These are phyloP conservation scores for Aspergillus pseudoterreus DNA, from an alignment of 2,329 filamentous ascomycete species.

Conservation along the genomic window DNA sequence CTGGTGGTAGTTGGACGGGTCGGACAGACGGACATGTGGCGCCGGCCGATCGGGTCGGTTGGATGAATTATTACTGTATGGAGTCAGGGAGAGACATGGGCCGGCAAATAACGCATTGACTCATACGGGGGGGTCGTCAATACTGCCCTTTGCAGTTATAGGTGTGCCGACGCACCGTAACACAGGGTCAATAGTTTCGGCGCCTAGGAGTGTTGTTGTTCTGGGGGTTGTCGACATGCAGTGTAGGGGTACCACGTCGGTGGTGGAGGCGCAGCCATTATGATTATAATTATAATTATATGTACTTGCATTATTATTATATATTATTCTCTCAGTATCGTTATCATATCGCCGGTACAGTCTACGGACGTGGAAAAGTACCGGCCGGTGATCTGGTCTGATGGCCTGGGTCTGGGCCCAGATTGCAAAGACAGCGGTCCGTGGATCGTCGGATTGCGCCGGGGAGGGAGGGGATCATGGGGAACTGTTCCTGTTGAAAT, in stretches of 20 bases:
- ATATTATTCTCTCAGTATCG: not conserved
- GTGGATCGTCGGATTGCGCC: not conserved
- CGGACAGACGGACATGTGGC: too few species aligned
- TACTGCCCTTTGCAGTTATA: not conserved
- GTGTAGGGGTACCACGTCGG: constrained; percentile 8
- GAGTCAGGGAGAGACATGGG: too few species aligned
- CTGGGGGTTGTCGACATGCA: not conserved
- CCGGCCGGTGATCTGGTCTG: not conserved
- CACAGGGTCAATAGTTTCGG: constrained; percentile 8
- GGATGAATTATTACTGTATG: too few species aligned
- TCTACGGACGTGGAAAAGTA: too few species aligned
- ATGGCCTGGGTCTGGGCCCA: not conserved
- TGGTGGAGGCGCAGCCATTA: constrained; percentile 14
- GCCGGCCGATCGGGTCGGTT: too few species aligned
- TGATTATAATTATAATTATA: too few species aligned
- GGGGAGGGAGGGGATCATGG: not conserved
- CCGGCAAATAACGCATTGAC: not conserved
- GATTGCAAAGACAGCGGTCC: not conserved
- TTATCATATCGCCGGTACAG: not conserved
- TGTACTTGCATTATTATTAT: too few species aligned
- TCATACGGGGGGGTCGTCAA: not conserved
- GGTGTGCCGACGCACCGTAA: not conserved
- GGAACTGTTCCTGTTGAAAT: not conserved
- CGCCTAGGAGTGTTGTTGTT: not conserved
- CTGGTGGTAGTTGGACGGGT: too few species aligned